Evolutionary conservation across 169 alveolate species (phyloP).

Genomic region (Toxoplasma gondii): DNA sequence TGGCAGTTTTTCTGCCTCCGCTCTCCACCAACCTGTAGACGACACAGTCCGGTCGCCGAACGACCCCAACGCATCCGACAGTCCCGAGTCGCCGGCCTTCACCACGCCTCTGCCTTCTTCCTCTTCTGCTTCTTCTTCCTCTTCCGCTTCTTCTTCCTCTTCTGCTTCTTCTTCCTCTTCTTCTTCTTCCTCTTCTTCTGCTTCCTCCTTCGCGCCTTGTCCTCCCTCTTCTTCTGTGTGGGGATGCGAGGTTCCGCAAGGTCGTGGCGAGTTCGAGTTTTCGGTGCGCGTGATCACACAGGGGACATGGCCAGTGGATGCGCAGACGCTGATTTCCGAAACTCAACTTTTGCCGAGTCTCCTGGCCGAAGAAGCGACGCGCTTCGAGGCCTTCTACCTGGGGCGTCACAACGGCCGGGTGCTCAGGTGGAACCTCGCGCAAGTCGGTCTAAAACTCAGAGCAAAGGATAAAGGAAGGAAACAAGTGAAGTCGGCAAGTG

Average conservation of each 20-base stretch:
- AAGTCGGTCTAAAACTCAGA: background rate
- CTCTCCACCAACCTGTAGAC: background rate
- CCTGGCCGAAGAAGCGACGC: background rate
- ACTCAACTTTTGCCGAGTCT: background rate
- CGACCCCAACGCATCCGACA: background rate
- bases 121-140: background rate
- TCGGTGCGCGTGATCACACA: conserved; percentile 5
- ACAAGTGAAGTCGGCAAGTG: no score
- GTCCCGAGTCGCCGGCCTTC: background rate
- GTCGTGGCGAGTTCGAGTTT: background rate
- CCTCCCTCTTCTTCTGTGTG: background rate
- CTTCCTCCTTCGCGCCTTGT: background rate
- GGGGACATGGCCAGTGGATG: conserved; percentile 13
- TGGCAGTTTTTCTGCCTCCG: background rate
- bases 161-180: background rate
- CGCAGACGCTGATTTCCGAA: background rate
- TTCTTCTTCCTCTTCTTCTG: background rate
- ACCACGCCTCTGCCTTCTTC: background rate
- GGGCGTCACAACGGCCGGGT: background rate
- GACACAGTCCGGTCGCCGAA: background rate
- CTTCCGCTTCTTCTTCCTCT: background rate
- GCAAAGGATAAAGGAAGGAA: no score
- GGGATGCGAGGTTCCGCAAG: background rate
- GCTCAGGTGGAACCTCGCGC: conserved; percentile 12
- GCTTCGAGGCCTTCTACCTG: background rate